These are phyloP conservation scores for Fusarium nodosum DNA, from an alignment of 2,329 filamentous ascomycete genomes.

Conservation along the genomic window DNA sequence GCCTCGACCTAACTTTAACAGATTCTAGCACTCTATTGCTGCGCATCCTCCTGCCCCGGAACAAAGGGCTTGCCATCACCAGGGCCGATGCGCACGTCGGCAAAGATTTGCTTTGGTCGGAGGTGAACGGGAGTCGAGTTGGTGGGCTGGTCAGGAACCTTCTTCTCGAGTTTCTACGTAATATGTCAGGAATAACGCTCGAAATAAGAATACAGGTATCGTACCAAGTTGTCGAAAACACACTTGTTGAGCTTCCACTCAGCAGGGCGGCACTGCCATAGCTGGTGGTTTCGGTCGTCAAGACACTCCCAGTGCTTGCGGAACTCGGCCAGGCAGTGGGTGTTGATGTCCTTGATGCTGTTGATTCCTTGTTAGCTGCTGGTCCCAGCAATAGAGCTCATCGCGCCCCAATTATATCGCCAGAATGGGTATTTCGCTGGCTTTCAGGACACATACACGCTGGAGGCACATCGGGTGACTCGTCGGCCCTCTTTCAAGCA, in stretches of 20 bases:
- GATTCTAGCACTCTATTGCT: slow-evolving; percentile 51
- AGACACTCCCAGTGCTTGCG: slow-evolving; percentile 94
- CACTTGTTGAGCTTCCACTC: slow-evolving; percentile 96
- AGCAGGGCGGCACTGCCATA: slow-evolving; percentile 91
- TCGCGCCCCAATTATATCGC: slow-evolving; percentile 1
- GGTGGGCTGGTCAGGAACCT: slow-evolving; percentile 79
- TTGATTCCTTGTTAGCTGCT: slow-evolving; percentile 39
- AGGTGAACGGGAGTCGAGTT: slow-evolving; percentile 81
- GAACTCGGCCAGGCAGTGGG: slow-evolving; percentile 91
- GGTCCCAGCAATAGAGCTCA: slow-evolving; percentile 1
- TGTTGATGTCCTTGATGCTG: slow-evolving; percentile 95
- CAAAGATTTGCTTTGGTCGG: slow-evolving; percentile 73
- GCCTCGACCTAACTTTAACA: slow-evolving; percentile 39
- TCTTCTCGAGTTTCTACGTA: slow-evolving; percentile 81
- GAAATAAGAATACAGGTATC: slow-evolving; percentile 49
- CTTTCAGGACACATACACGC: slow-evolving; percentile 77
- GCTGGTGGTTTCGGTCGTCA: slow-evolving; percentile 96
- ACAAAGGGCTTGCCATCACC: slow-evolving; percentile 61
- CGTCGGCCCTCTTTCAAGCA: slow-evolving; percentile 97
- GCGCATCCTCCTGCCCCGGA: slow-evolving; percentile 53
- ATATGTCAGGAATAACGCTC: slow-evolving; percentile 19
- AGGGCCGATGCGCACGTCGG: slow-evolving; percentile 64
- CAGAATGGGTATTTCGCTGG: not conserved
- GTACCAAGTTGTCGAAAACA: slow-evolving; percentile 94
- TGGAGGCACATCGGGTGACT: slow-evolving; percentile 95